Percentiles rank a stretch among this genome's conserved stretches.
Conservation (phyloP, 2,329 filamentous ascomycete species). For the Xylariaceae sp. region DNA sequence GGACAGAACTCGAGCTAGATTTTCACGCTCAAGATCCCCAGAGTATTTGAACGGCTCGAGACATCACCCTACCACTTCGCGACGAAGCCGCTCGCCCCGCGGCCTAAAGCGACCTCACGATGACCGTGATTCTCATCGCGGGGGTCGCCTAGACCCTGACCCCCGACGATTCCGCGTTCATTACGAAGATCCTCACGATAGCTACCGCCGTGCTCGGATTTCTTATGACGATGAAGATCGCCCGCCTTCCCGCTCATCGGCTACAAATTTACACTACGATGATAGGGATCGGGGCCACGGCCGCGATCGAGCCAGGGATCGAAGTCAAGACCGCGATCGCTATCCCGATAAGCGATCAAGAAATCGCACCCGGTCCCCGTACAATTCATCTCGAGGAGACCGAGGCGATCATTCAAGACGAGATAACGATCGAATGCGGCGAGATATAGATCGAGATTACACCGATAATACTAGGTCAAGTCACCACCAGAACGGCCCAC, state of each 20-base stretch:
- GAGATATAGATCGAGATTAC: conserved; percentile 40
- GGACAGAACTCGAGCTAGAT: conserved; percentile 77
- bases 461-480: conserved; percentile 50
- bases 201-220: conserved; percentile 54
- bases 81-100: conserved; percentile 65
- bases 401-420: conserved; percentile 35
- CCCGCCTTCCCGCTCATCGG: conserved; percentile 50
- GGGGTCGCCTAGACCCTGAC: conserved; percentile 56
- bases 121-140: conserved; percentile 60
- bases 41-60: conserved; percentile 48
- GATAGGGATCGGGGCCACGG: conserved; percentile 56
- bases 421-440: conserved; percentile 34
- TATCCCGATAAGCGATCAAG: conserved; percentile 61
- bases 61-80: conserved; percentile 53
- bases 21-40: conserved; percentile 62
- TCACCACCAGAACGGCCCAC: conserved; percentile 54
- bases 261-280: conserved; percentile 52
- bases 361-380: conserved; percentile 48
- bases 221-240: conserved; percentile 66
- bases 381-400: conserved; percentile 36
- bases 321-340: conserved; percentile 59
- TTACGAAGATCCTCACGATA: conserved; percentile 64
- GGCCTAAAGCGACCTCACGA: conserved; percentile 72
- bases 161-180: conserved; percentile 66
- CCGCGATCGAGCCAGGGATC: conserved; percentile 41